Conservation (phyloP, 1,284 basidiomycete genomes). For the Rhodotorula sp. region DNA sequence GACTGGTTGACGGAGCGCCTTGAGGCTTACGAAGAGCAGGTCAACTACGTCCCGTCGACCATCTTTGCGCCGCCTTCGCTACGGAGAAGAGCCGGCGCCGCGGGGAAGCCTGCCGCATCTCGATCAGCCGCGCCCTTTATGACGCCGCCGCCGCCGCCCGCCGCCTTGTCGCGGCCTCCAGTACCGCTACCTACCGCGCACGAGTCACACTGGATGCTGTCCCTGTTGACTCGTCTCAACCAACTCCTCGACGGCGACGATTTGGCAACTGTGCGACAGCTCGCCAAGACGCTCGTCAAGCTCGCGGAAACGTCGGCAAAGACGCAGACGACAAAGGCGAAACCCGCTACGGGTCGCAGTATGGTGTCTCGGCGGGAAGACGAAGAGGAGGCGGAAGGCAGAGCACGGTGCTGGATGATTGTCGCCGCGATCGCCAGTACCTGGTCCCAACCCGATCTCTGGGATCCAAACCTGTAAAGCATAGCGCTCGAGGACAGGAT, state of each 20-base stretch:
- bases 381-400: conserved; percentile 50
- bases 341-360: conserved; percentile 15
- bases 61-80: conserved; percentile 40
- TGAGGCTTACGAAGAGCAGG: conserved; percentile 49
- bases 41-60: conserved; percentile 41
- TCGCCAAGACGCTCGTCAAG: conserved; percentile 69
- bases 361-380: conserved; percentile 31
- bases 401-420: conserved; percentile 77
- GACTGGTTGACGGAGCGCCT: conserved; percentile 70
- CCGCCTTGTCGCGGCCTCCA: conserved; percentile 40
- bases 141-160: neutral
- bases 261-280: conserved; percentile 69
- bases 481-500: too few species aligned
- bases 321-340: conserved; percentile 10
- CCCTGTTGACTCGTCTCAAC: conserved; percentile 70
- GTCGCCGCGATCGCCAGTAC: conserved; percentile 67
- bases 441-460: conserved; percentile 85
- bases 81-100: conserved; percentile 9
- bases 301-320: conserved; percentile 52
- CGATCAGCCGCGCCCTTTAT: neutral
- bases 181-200: conserved; percentile 57
- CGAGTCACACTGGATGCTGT: conserved; percentile 81
- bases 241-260: conserved; percentile 71
- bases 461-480: conserved; percentile 58
- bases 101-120: neutral